Conservation (phyloP, 495 filamentous ascomycete species). For the Trichoderma virens region DNA sequence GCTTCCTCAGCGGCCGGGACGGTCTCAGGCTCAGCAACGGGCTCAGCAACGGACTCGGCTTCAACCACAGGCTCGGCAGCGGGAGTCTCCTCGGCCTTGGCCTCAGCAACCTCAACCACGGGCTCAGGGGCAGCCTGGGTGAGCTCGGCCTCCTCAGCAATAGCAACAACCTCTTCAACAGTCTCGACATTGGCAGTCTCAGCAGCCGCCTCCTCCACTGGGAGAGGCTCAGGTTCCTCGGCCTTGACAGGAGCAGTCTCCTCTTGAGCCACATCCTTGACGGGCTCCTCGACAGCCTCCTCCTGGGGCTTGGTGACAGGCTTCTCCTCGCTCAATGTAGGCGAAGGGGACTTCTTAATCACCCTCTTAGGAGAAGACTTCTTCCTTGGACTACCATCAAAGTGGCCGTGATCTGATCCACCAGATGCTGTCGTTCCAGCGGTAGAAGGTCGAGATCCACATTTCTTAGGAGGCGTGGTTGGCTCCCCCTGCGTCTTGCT, state of each 20-base stretch:
- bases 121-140: constrained; percentile 7
- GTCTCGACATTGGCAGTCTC: constrained; percentile 25
- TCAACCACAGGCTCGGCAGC: constrained; percentile 7
- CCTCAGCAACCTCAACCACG: background rate
- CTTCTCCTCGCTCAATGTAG: constrained; percentile 19
- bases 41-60: background rate
- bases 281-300: constrained; percentile 14
- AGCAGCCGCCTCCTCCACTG: constrained; percentile 23
- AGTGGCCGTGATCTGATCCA: constrained; percentile 16
- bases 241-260: constrained; percentile 10
- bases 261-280: background rate
- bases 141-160: constrained; percentile 18
- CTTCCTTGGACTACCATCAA: constrained; percentile 18
- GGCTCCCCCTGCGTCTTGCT: constrained; percentile 66
- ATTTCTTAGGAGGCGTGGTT: constrained; percentile 33
- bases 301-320: constrained; percentile 10
- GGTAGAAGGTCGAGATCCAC: constrained; percentile 15
- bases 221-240: constrained; percentile 12
- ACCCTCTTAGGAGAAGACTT: background rate
- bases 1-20: background rate
- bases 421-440: background rate
- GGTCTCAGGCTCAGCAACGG: too few relatives aligned
- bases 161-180: constrained; percentile 22
- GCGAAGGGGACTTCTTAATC: constrained; percentile 14
- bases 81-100: constrained; percentile 1